phyloP scores from a whole-genome alignment of 2,329 filamentous ascomycete genomes.

The Fusarium chuoi region DNA sequence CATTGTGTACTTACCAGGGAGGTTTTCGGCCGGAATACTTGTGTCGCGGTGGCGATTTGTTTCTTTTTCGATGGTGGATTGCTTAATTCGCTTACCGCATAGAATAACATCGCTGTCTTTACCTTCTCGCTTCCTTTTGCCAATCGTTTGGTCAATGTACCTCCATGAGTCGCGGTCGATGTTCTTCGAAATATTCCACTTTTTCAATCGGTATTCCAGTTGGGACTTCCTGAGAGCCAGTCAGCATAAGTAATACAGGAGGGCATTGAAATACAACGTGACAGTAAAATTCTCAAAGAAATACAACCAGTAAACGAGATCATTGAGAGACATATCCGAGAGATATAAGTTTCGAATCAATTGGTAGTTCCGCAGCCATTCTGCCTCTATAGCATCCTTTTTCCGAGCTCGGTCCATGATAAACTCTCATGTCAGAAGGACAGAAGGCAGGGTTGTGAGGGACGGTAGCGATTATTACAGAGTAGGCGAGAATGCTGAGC shows the following conservation, averaged over 20 bases:
- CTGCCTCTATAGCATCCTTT: not conserved
- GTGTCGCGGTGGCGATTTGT: rapidly evolving
- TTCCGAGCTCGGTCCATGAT: not conserved
- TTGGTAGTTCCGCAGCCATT: not conserved
- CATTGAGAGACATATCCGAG: not conserved
- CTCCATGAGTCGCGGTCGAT: rapidly evolving
- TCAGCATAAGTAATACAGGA: rapidly evolving
- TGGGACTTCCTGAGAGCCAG: rapidly evolving
- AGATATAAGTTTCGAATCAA: not conserved
- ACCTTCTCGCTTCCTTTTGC: rapidly evolving
- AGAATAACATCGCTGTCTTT: not conserved
- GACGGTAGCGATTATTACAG: rapidly evolving
- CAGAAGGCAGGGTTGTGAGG: rapidly evolving
- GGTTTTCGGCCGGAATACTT: rapidly evolving
- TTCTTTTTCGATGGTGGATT: not conserved
- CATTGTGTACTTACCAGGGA: rapidly evolving
- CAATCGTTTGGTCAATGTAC: not conserved
- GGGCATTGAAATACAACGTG: not conserved
- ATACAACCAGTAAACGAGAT: not conserved
- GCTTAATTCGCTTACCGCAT: rapidly evolving
- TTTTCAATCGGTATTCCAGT: not conserved
- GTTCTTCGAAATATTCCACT: not conserved
- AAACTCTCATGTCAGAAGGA: not conserved
- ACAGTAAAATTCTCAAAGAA: not conserved
- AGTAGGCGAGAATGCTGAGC: not conserved